Base-by-base conservation (phyloP, 352 stramenopile genomes). In the Hyaloperonospora arabidopsidis region DNA sequence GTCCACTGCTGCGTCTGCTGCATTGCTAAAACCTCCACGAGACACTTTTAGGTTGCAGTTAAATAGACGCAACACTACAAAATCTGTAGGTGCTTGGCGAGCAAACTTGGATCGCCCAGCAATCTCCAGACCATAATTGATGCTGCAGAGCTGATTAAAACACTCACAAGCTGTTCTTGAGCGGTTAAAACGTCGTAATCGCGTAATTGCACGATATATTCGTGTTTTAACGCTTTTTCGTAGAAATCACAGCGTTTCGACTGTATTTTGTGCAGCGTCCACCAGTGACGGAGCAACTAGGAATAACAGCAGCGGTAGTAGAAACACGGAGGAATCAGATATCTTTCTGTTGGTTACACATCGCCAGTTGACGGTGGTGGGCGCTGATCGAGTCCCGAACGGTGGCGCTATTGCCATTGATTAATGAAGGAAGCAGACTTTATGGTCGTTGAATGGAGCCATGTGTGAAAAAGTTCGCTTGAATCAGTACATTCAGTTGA, bases 1-100 rank as follows among this genome's bases (percentile, higher is more conserved):
- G 29, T 21, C 29, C n/a, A n/a, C n/a, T n/a, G n/a, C n/a, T 54
- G 13, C 6, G 29, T 34, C 7, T 46, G 28, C 18, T 54, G 10
- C 29, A 5, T 29, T 47, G 41, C 19, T 34, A 15, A 13, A 10
- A 32, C 5, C 19, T 18, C 23, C 13, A 23, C n/a, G 2, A 38
- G 45, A 43, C n/a, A 18, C n/a, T 15, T n/a, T 7, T 14, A 38
- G 4, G 7, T 17, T 58, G 34, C 78, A 89, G 18, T 55, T 60
- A 57, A 75, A 87, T 2, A 83, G 49, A 43, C 63, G 65, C 32
- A 86, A 44, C 11, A 83, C 46, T 1, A 87, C 78, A 36, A 89
- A 89, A 62, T 89, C 76, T 23, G 76, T 87, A 13, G 78, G 78
- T 3, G 61, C 55, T 17, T 70, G 48, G 6, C 21, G 52, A 1